Conservation (phyloP, 257 asterid genomes). For the Solanum sitiens region DNA sequence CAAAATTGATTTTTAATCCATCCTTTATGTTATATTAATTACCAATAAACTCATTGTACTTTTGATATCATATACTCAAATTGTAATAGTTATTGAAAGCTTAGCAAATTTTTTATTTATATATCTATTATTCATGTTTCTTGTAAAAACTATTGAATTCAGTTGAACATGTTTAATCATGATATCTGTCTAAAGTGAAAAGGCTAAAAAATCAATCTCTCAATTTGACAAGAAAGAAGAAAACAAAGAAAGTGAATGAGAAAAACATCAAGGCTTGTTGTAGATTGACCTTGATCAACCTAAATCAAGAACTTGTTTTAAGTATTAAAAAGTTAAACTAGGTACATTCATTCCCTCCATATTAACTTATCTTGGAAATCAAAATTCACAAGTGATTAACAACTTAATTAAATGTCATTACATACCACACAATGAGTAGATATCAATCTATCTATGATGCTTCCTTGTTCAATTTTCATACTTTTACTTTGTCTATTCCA, state of each 20-base stretch:
- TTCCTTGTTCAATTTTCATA: conserved; percentile 53
- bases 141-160: neutral
- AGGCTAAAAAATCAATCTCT: neutral
- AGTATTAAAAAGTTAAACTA: neutral
- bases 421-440: conserved; percentile 48
- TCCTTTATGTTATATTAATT: neutral
- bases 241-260: neutral
- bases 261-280: neutral
- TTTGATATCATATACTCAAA: neutral
- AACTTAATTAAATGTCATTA: neutral
- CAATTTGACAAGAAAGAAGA: neutral
- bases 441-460: conserved; percentile 41
- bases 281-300: neutral
- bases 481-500: conserved; percentile 52
- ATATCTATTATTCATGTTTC: neutral
- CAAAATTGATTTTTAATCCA: neutral
- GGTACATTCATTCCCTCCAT: neutral
- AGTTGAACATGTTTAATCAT: neutral
- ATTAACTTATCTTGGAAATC: neutral
- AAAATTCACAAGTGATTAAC: neutral
- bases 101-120: neutral
- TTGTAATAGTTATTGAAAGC: neutral
- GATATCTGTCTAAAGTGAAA: too few species aligned
- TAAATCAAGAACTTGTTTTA: neutral
- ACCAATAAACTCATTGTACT: neutral